A percentile compares a stretch with the other conserved stretches of the same genome.
Evolutionary conservation across 192 early-diverging fungal genomes (phyloP).

Genomic region (Dissophora ornata): DNA sequence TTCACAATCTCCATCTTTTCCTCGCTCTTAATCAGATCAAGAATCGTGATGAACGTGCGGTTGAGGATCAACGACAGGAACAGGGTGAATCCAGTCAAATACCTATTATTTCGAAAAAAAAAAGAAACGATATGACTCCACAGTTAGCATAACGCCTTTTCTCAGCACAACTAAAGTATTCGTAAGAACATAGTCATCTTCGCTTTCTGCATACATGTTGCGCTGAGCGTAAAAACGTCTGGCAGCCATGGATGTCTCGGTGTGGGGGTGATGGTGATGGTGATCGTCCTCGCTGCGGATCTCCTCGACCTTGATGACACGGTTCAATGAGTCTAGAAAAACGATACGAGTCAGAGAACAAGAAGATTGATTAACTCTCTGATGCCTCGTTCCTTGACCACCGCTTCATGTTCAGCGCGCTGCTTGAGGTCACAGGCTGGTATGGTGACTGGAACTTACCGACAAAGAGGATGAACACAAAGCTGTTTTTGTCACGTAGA

Average conservation of each 20-base stretch:
- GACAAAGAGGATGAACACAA: constrained; percentile 65
- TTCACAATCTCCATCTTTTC: constrained; percentile 60
- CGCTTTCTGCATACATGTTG: constrained; percentile 58
- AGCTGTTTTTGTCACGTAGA: constrained; percentile 56
- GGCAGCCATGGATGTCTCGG: constrained; percentile 50
- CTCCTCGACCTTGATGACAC: constrained; percentile 50
- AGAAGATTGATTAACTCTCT: neutral
- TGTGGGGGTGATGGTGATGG: constrained; percentile 41
- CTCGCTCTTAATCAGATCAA: constrained; percentile 62
- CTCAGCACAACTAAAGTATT: no score
- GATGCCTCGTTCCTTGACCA: no score
- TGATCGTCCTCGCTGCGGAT: constrained; percentile 11
- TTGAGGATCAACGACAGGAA: constrained; percentile 68
- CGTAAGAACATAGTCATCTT: no score
- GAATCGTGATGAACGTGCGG: constrained; percentile 63
- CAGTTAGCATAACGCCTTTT: no score
- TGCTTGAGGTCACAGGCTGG: no score
- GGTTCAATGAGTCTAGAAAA: constrained; percentile 62
- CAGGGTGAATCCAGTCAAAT: constrained; percentile 67
- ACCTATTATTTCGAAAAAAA: constrained; percentile 45
- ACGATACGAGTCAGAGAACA: neutral
- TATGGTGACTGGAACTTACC: no score
- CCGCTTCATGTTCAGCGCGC: no score
- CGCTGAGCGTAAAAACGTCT: constrained; percentile 69
- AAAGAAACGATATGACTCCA: no score